A percentile compares a stretch with the other conserved stretches of the same genome.
Conservation (phyloP, 1,284 basidiomycete genomes). For the Ustilago hordei region DNA sequence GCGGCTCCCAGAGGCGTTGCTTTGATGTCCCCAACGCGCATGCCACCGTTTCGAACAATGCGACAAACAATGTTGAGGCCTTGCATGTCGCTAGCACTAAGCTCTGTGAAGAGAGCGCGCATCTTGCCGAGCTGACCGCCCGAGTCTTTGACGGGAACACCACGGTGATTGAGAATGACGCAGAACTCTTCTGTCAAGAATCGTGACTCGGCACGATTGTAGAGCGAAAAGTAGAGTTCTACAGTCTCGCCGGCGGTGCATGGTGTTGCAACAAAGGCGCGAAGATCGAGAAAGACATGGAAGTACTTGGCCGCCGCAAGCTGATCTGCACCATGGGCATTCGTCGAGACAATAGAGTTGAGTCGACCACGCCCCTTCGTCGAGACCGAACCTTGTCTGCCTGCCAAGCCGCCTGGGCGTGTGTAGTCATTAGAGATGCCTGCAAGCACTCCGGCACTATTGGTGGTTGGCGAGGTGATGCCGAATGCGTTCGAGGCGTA, state of each 20-base stretch:
- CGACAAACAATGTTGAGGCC: slow-evolving; percentile 74
- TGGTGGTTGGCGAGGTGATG: slow-evolving; percentile 53
- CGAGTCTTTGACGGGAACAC: slow-evolving; percentile 80
- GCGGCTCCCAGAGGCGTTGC: slow-evolving; percentile 64
- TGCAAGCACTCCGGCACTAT: slow-evolving; percentile 51
- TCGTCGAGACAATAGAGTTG: slow-evolving; percentile 14
- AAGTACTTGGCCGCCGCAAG: slow-evolving; percentile 54
- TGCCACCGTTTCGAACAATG: slow-evolving; percentile 86
- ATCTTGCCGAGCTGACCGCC: slow-evolving; percentile 51
- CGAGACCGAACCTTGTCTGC: slow-evolving; percentile 20
- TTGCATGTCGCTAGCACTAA: slow-evolving; percentile 85
- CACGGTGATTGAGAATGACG: slow-evolving; percentile 88
- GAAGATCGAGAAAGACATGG: slow-evolving; percentile 88
- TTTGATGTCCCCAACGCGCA: slow-evolving; percentile 76
- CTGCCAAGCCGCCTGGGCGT: slow-evolving; percentile 10
- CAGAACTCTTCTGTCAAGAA: slow-evolving; percentile 96
- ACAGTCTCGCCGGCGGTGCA: slow-evolving; percentile 90
- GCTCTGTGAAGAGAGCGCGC: slow-evolving; percentile 81
- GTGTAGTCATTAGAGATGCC: slow-evolving; percentile 34
- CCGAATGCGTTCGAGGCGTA: slow-evolving; percentile 59
- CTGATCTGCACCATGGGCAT: slow-evolving; percentile 7
- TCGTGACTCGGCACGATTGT: slow-evolving; percentile 81
- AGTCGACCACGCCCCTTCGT: slow-evolving; percentile 12
- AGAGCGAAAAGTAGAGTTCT: slow-evolving; percentile 93
- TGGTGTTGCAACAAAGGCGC: slow-evolving; percentile 88